A percentile compares a stretch with the other conserved stretches of the same genome.
These are phyloP conservation scores for Capsella bursapastoris DNA, from an alignment of 345 rosid genomes.

Conservation along the genomic window DNA sequence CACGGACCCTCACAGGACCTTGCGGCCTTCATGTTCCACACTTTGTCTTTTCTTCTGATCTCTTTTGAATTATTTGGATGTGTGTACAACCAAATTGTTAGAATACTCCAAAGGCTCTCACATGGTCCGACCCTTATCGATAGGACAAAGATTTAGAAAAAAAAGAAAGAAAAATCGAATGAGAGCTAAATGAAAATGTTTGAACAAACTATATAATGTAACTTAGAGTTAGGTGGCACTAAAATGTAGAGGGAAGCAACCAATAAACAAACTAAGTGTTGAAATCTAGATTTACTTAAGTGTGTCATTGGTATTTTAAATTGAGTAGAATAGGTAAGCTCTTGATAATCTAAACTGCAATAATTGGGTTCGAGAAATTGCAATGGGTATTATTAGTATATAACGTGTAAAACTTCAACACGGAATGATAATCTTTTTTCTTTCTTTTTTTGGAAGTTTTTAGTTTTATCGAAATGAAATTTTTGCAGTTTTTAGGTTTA, in stretches of 20 bases:
- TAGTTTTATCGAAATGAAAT: too few species aligned
- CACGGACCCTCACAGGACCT: slow-evolving; percentile 27
- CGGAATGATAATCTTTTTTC: too few species aligned
- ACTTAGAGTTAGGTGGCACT: slow-evolving; percentile 8
- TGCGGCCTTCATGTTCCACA: slow-evolving; percentile 38
- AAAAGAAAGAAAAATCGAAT: too few species aligned
- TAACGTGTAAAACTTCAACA: too few species aligned
- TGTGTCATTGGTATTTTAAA: too few species aligned
- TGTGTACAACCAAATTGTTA: slow-evolving; percentile 31
- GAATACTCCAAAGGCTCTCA: slow-evolving; percentile 32
- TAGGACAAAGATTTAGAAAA: not conserved
- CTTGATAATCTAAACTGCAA: too few species aligned
- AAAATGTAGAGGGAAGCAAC: not conserved
- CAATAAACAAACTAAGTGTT: not conserved
- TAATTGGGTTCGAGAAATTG: too few species aligned
- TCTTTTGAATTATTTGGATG: slow-evolving; percentile 35
- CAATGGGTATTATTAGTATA: too few species aligned
- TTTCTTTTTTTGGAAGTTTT: too few species aligned
- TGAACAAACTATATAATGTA: not conserved
- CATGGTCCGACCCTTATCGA: slow-evolving; percentile 40
- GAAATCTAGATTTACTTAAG: not conserved
- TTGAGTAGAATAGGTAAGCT: too few species aligned
- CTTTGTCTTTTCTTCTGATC: slow-evolving; percentile 5
- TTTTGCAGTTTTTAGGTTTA: too few species aligned
- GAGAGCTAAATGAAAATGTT: not conserved